Percentiles rank a stretch among this genome's conserved stretches.
Evolutionary conservation across 805 yeast genomes (phyloP).

Genomic region (Cyberlindnera sargentensis): DNA sequence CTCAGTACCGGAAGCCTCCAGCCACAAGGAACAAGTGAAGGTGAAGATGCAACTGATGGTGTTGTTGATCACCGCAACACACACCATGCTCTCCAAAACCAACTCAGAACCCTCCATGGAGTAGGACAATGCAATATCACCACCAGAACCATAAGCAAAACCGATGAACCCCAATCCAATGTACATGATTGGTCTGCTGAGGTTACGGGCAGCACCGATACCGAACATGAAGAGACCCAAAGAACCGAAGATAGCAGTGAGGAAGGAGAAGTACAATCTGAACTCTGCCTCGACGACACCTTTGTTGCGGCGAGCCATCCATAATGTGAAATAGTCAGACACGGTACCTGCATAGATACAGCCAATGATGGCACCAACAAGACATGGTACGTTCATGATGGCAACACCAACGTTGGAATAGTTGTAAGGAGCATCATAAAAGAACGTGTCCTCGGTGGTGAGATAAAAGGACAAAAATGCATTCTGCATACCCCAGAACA

Average conservation of each 20-base stretch:
- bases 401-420: conserved; percentile 64
- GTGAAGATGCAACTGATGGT: conserved; percentile 60
- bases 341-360: conserved; percentile 57
- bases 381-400: conserved; percentile 65
- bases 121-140: conserved; percentile 63
- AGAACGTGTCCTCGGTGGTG: conserved; percentile 64
- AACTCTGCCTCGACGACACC: conserved; percentile 63
- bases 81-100: conserved; percentile 66
- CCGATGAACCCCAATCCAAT: conserved; percentile 61
- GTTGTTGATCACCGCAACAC: conserved; percentile 58
- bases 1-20: conserved; percentile 48
- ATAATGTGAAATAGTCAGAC: conserved; percentile 53
- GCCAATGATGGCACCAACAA: conserved; percentile 60
- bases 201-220: conserved; percentile 50
- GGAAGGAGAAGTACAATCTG: conserved; percentile 48
- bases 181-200: conserved; percentile 49
- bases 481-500: conserved; percentile 80
- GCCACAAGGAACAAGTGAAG: conserved; percentile 55
- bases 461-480: conserved; percentile 69
- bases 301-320: conserved; percentile 52
- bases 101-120: conserved; percentile 67
- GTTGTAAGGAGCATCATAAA: conserved; percentile 60
- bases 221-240: conserved; percentile 60
- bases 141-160: conserved; percentile 63
- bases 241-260: conserved; percentile 53